These are phyloP conservation scores for Marasmius sp. DNA, from an alignment of 1,284 basidiomycete species.

Conservation along the genomic window DNA sequence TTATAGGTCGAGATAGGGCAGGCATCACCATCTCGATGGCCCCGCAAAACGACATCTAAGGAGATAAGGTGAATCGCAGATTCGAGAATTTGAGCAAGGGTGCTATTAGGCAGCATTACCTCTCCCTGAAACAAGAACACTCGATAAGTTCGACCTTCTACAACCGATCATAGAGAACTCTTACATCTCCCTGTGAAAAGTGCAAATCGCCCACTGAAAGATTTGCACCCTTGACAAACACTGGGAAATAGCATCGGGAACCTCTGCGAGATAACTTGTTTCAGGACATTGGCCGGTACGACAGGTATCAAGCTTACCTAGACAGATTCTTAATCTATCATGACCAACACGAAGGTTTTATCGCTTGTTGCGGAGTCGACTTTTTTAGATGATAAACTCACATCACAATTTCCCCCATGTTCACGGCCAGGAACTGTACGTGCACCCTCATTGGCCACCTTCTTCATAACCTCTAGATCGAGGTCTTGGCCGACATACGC, in stretches of 20 bases:
- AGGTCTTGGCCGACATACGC: conserved; percentile 74
- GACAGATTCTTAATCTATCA: conserved; percentile 73
- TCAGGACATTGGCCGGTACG: conserved; percentile 4
- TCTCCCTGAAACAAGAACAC: conserved; percentile 49
- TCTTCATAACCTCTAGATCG: conserved; percentile 44
- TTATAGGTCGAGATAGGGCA: not conserved
- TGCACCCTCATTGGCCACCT: conserved; percentile 69
- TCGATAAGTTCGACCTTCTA: not conserved
- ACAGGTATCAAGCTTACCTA: conserved; percentile 33
- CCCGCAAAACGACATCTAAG: conserved; percentile 71
- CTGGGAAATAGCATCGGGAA: conserved; percentile 75
- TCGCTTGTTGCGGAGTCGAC: not conserved
- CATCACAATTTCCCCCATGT: conserved; percentile 83
- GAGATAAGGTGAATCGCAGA: not conserved
- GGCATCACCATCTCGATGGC: conserved; percentile 69
- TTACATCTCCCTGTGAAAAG: conserved; percentile 79
- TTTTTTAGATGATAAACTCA: conserved; percentile 27
- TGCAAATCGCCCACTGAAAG: conserved; percentile 80
- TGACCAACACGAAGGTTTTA: not conserved
- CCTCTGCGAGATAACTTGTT: conserved; percentile 36
- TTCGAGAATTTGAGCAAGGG: not conserved
- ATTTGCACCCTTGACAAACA: conserved; percentile 76
- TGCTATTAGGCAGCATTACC: conserved; percentile 24
- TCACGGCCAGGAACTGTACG: conserved; percentile 77
- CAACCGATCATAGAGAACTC: conserved; percentile 2